Conservation (phyloP, 2,329 filamentous ascomycete genomes). For the Colletotrichum sojae region DNA sequence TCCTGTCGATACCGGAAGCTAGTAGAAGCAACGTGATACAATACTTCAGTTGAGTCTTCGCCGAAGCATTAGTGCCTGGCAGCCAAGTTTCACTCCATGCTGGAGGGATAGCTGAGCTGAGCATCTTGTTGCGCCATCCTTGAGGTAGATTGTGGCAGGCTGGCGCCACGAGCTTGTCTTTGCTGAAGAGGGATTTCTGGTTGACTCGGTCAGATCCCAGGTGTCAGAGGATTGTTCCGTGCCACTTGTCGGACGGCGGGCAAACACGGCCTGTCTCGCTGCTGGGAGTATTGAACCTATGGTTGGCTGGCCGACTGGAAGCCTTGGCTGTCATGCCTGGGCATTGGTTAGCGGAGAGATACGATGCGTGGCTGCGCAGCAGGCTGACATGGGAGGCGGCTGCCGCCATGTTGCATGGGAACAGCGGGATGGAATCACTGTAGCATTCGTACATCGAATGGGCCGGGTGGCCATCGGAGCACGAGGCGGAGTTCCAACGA, state of each 20-base stretch:
- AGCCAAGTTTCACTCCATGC: not conserved
- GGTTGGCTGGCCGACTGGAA: constrained; percentile 2
- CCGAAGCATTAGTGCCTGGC: not conserved
- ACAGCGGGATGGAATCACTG: not conserved
- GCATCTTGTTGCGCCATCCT: constrained; percentile 18
- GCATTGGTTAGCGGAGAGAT: not conserved
- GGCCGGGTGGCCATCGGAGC: constrained; percentile 3
- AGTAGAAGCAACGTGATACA: constrained; percentile 4
- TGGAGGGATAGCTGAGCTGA: constrained; percentile 7
- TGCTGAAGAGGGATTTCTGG: not conserved
- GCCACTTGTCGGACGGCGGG: constrained; percentile 8
- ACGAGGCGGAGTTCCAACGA: constrained; percentile 11
- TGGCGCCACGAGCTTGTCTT: constrained; percentile 1
- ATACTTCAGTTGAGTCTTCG: not conserved
- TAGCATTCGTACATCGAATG: not conserved
- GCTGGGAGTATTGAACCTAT: constrained; percentile 1
- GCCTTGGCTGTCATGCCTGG: not conserved
- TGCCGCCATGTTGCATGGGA: constrained; percentile 4
- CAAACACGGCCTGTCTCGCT: constrained; percentile 2
- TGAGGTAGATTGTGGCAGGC: not conserved
- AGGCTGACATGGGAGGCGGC: not conserved
- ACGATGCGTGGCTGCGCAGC: not conserved
- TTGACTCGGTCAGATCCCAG: constrained; percentile 13
- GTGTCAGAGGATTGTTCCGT: not conserved
- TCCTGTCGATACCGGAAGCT: not conserved